Conservation (phyloP, 495 filamentous ascomycete species). For the Podospora pseudopauciseta region DNA sequence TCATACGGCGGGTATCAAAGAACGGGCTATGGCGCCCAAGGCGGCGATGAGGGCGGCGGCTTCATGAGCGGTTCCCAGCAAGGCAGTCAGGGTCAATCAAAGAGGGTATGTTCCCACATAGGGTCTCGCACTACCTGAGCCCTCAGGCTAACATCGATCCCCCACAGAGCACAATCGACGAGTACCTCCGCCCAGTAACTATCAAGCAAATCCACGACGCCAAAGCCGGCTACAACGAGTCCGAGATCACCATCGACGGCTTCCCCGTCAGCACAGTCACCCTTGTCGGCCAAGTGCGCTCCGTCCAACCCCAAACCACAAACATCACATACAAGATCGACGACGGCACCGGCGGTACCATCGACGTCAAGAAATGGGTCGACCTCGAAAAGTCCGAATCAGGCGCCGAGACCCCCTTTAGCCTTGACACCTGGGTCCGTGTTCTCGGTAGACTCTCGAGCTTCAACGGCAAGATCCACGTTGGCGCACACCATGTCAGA, state of each 20-base stretch:
- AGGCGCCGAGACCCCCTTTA: conserved; percentile 40
- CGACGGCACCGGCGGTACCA: conserved; percentile 78
- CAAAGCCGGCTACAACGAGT: conserved; percentile 65
- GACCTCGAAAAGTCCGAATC: conserved; percentile 57
- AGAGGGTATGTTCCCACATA: conserved; percentile 18
- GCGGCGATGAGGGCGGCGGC: conserved; percentile 45
- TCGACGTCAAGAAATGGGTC: conserved; percentile 92
- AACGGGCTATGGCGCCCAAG: conserved; percentile 38
- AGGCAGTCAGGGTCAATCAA: conserved; percentile 37
- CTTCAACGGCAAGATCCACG: conserved; percentile 74
- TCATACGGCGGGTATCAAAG: conserved; percentile 41
- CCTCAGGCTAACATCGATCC: neutral
- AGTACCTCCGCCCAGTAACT: conserved; percentile 85
- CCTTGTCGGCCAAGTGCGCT: conserved; percentile 84
- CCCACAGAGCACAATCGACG: conserved; percentile 41
- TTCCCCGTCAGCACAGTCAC: conserved; percentile 62
- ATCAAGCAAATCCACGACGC: conserved; percentile 90
- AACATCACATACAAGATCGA: conserved; percentile 91
- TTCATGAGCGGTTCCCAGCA: conserved; percentile 44
- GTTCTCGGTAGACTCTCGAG: conserved; percentile 74
- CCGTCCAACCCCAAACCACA: conserved; percentile 79
- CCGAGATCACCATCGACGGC: conserved; percentile 72
- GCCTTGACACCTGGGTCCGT: conserved; percentile 71
- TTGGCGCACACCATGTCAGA: conserved; percentile 76
- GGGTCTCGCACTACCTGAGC: neutral